phyloP scores from a whole-genome alignment of 2,329 filamentous ascomycete species.

The Fusarium incarnatum region DNA sequence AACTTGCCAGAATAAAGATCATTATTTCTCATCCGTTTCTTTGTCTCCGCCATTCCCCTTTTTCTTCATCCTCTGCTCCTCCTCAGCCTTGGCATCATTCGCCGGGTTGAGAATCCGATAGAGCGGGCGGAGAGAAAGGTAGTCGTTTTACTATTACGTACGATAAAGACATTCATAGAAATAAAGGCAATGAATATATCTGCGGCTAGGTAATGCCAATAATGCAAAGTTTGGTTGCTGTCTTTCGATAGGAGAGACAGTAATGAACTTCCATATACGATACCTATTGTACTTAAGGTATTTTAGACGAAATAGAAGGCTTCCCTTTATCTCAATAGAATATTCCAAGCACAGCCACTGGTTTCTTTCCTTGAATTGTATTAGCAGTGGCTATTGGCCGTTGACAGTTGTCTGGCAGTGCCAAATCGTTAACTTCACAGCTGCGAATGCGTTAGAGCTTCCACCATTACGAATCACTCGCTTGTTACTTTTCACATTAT shows the following conservation, averaged over 20 bases:
- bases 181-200: neutral
- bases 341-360: too few relatives aligned
- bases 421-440: neutral
- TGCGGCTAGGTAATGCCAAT: neutral
- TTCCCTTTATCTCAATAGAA: too few relatives aligned
- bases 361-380: neutral
- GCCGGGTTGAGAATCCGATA: accelerated
- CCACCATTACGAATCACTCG: neutral
- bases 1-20: accelerated
- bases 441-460: neutral
- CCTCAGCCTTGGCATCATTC: neutral
- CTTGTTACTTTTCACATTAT: neutral
- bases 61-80: neutral
- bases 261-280: too few relatives aligned
- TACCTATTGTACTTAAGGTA: too few relatives aligned
- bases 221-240: too few relatives aligned
- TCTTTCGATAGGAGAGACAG: too few relatives aligned
- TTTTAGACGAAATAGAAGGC: too few relatives aligned
- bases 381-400: neutral
- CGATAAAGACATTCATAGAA: neutral
- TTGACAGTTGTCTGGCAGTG: neutral
- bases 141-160: accelerated
- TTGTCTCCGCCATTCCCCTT: too few relatives aligned
- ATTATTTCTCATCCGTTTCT: neutral
- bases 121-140: accelerated